Evolutionary conservation across 2,329 filamentous ascomycete genomes (phyloP).

Genomic region (Sporothrix schenckii): DNA sequence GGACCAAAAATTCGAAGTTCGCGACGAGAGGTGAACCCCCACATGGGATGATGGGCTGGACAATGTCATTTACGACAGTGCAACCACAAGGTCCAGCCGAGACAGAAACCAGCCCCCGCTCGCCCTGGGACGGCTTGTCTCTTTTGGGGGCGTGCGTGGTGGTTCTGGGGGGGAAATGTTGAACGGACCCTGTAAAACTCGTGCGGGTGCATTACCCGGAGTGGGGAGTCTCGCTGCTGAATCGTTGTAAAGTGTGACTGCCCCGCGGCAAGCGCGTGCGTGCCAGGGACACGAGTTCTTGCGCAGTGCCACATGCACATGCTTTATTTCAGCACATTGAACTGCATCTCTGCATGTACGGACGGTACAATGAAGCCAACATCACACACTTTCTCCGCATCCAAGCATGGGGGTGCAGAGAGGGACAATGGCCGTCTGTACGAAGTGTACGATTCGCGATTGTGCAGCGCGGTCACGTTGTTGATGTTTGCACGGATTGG

Average conservation of each 20-base stretch:
- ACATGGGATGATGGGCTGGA: constrained; percentile 20
- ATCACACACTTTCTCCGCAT: not conserved
- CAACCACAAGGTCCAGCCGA: not conserved
- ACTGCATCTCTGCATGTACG: not conserved
- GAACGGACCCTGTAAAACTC: constrained; percentile 12
- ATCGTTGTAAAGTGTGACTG: constrained; percentile 4
- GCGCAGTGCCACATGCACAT: constrained; percentile 7
- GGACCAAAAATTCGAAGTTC: not conserved
- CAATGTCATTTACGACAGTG: not conserved
- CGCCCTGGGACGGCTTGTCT: not conserved
- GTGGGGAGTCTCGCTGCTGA: not conserved
- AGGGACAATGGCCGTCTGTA: not conserved
- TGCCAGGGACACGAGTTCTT: not conserved
- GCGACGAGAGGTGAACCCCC: not conserved
- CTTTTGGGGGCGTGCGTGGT: not conserved
- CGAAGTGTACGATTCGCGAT: not conserved
- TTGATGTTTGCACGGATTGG: not conserved
- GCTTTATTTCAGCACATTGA: constrained; percentile 8
- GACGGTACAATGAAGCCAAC: too few relatives aligned
- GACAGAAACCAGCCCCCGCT: not conserved
- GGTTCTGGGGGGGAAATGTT: not conserved
- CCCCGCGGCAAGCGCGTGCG: constrained; percentile 18
- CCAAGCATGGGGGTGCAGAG: constrained; percentile 10
- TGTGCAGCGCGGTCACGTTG: not conserved
- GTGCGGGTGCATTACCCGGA: constrained; percentile 9